Evolutionary conservation across 352 stramenopile species (phyloP), one percentile per base, ranked within the genome.

Genomic region (Discostella stelligera): DNA sequence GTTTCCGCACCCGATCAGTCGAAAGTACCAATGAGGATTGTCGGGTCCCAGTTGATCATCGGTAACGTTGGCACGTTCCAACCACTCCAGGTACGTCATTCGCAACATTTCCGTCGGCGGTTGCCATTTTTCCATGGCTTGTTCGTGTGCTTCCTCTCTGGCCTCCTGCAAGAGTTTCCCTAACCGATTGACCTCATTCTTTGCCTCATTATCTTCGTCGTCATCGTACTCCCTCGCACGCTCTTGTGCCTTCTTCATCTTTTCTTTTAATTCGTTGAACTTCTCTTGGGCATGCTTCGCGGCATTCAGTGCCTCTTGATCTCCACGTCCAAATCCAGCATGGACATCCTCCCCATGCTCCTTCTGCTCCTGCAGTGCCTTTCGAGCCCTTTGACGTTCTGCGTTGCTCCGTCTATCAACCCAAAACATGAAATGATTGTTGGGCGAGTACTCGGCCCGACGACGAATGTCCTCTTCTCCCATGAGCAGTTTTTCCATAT

Each of bases 351-450:
- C 63, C n/a, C 68, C 74, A 13, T 56, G 14, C 30, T 52, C 50
- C 56, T 62, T 69, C 13, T n/a, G 30, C 1, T 77, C 49, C 1
- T 46, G 21, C 0, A 82, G 54, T 48, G 41, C 37, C 44, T 73
- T 76, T 2, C 67, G 18, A 14, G 56, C 62, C 16, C 46, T 39
- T 50, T 14, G 48, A 0, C 64, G 55, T 48, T 65, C 70, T 13
- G 39, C n/a, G 37, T 59, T 74, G 3, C 9, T 27, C 11, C 73
- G 65, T 49, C 56, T 71, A 48, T 94, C 91, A 16, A 88, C 84
- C 80, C 91, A 98, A 80, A 97, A 98, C 94, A 98, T 97, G 74
- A 98, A 98, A 76, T 98, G 95, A 74, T 96, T 97, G 62, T 96
- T 96, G 13, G 85, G 79, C 18, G 89, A 82, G 50, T 95, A 84